Evolutionary conservation across 2,329 filamentous ascomycete genomes (phyloP).

Genomic region (Emergomyces pasteurianus): DNA sequence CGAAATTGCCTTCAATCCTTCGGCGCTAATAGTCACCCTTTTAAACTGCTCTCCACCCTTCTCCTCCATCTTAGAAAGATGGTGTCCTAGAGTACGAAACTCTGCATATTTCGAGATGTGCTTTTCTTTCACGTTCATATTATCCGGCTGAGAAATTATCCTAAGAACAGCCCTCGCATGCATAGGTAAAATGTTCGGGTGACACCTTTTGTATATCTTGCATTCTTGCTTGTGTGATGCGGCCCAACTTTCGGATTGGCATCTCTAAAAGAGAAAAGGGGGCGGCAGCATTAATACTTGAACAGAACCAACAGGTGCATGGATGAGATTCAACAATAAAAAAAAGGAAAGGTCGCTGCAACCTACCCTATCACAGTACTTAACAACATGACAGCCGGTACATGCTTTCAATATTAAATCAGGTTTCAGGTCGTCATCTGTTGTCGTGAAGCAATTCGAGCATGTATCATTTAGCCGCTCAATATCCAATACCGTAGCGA

Average conservation of each 20-base stretch:
- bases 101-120: constrained; percentile 30
- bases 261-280: constrained; percentile 30
- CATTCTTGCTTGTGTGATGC: constrained; percentile 50
- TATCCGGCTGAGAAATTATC: constrained; percentile 32
- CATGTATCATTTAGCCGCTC: constrained; percentile 43
- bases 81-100: constrained; percentile 36
- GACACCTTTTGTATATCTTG: constrained; percentile 36
- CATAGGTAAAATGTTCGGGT: constrained; percentile 40
- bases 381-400: constrained; percentile 45
- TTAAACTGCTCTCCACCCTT: constrained; percentile 32
- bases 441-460: constrained; percentile 40
- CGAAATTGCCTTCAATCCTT: constrained; percentile 42
- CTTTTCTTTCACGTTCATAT: constrained; percentile 24
- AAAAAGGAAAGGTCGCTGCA: not conserved
- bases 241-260: constrained; percentile 49
- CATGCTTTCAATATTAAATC: constrained; percentile 38
- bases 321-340: not conserved
- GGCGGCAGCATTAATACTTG: not conserved
- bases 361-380: constrained; percentile 49
- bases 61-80: constrained; percentile 37
- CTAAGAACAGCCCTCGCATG: constrained; percentile 45
- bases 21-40: constrained; percentile 34
- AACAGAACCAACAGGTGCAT: not conserved
- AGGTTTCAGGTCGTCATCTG: constrained; percentile 10
- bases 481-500: constrained; percentile 44